Base-by-base conservation (phyloP, 306 rosid species). In the Neltuma alba region DNA sequence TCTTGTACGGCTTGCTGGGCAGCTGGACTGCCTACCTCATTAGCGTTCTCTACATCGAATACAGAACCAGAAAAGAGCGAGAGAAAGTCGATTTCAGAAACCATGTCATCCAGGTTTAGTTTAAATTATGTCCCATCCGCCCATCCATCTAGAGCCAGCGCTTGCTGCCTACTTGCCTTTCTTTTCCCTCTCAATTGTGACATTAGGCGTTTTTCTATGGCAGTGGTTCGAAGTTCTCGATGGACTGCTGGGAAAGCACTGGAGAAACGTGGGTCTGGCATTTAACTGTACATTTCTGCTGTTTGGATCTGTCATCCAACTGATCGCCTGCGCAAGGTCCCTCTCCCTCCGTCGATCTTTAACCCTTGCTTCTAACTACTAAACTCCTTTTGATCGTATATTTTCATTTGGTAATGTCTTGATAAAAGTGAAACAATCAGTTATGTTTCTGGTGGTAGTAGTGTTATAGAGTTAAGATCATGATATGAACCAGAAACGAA, bases 221-320 rank as follows among this genome's bases (percentile, higher is more conserved):
- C 74, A 92, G 95, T 92, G 97, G 97, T 92, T 92, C 81, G 97
- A 92, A 75, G 95, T 92, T 86, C 97, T 92, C 85, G 97, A 92
- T 83, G 97, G 97, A 3, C 88, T 92, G 33, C 93, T 92, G 12
- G 97, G 97, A n/a, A 92, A 87, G 41, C 85, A 92, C 65, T 92
- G 97, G 97, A 87, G 97, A 86, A 92, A 92, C 89, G 95, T 90
- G 92, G 97, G 97, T 14, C 81, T 92, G 86, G 97, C 95, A 33
- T 92, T 92, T 63, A 92, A 92, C 83, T 92, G 97, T 83, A 92
- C 95, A n/a, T 92, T 92, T 74, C 97, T 92, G 76, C 85, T 92
- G 78, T 92, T 92, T 86, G 97, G 97, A 83, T 87, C 97, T 85
- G 95, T 92, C 50, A 92, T 92, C 82, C 97, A 92, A 66, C 93